Conservation (phyloP, 2,329 filamentous ascomycete species). For the Hypocrella siamensis region DNA sequence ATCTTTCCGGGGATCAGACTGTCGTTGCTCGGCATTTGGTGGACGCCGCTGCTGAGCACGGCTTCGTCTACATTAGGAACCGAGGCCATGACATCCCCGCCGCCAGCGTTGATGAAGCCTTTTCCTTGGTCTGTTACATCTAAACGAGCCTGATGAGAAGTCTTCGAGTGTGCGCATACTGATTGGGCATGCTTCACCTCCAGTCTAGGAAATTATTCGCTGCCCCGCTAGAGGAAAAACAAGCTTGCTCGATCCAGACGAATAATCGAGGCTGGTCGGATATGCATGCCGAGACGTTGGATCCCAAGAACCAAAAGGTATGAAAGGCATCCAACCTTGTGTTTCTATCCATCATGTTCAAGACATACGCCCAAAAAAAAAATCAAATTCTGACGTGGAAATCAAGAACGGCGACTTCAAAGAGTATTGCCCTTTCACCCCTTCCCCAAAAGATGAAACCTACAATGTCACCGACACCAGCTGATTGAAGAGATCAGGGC, state of each 20-base stretch:
- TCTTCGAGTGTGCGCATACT: background rate
- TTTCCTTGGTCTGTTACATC: no score
- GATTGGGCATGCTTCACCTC: background rate
- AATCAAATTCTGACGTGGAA: no score
- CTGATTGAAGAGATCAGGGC: no score
- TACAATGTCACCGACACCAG: no score
- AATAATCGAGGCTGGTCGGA: slow-evolving; percentile 81
- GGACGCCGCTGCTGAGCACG: slow-evolving; percentile 64
- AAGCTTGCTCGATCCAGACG: slow-evolving; percentile 55
- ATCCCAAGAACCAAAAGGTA: slow-evolving; percentile 69
- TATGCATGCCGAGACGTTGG: slow-evolving; percentile 78
- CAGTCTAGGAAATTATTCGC: slow-evolving; percentile 56
- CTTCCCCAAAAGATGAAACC: background rate
- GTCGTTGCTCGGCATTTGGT: slow-evolving; percentile 54
- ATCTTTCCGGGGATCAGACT: slow-evolving; percentile 47
- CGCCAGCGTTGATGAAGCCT: slow-evolving; percentile 52
- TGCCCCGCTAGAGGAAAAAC: slow-evolving; percentile 55
- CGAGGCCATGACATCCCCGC: slow-evolving; percentile 52
- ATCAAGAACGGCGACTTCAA: slow-evolving; percentile 73
- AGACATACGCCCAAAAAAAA: no score
- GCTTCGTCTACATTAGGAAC: slow-evolving; percentile 81
- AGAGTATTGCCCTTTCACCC: slow-evolving; percentile 38
- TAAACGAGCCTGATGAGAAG: no score
- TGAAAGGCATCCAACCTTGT: no score
- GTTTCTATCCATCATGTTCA: no score